Evolutionary conservation across 768 basidiomycete species (phyloP).

Genomic region (Suillus subluteus): DNA sequence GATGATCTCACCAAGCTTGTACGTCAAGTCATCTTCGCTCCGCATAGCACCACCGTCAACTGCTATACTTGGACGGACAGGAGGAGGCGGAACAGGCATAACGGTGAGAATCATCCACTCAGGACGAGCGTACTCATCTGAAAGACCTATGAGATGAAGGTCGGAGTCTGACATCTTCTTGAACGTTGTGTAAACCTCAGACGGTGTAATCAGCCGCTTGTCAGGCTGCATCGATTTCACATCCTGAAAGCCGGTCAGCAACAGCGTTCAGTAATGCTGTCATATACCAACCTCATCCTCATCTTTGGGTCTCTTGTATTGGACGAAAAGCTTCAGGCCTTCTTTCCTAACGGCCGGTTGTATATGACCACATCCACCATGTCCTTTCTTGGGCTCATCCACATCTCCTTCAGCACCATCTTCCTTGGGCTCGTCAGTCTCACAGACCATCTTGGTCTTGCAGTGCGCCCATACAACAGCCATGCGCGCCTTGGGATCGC

Average conservation of each 20-base stretch:
- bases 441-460: slow-evolving; percentile 89
- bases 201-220: slow-evolving; percentile 79
- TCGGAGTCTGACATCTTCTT: slow-evolving; percentile 94
- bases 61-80: slow-evolving; percentile 96
- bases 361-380: slow-evolving; percentile 94
- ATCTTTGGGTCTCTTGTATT: slow-evolving; percentile 94
- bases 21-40: slow-evolving; percentile 97
- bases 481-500: slow-evolving; percentile 87
- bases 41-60: slow-evolving; percentile 97
- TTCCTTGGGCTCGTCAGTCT: slow-evolving; percentile 86
- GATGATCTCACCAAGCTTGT: slow-evolving; percentile 96
- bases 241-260: slow-evolving; percentile 53
- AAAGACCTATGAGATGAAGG: slow-evolving; percentile 86
- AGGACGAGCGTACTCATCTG: slow-evolving; percentile 93
- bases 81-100: slow-evolving; percentile 95
- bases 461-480: slow-evolving; percentile 83
- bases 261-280: slow-evolving; percentile 6
- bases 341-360: slow-evolving; percentile 94
- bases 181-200: slow-evolving; percentile 91
- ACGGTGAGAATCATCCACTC: slow-evolving; percentile 99
- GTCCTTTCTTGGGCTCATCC: slow-evolving; percentile 81
- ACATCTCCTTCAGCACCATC: slow-evolving; percentile 72
- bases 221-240: slow-evolving; percentile 81
- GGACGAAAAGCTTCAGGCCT: slow-evolving; percentile 90
- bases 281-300: slow-evolving; percentile 83